Percentiles rank a stretch among this genome's conserved stretches.
phyloP scores from a whole-genome alignment of 2,329 filamentous ascomycete genomes.

The Aspergillus oerlinghausenensis region DNA sequence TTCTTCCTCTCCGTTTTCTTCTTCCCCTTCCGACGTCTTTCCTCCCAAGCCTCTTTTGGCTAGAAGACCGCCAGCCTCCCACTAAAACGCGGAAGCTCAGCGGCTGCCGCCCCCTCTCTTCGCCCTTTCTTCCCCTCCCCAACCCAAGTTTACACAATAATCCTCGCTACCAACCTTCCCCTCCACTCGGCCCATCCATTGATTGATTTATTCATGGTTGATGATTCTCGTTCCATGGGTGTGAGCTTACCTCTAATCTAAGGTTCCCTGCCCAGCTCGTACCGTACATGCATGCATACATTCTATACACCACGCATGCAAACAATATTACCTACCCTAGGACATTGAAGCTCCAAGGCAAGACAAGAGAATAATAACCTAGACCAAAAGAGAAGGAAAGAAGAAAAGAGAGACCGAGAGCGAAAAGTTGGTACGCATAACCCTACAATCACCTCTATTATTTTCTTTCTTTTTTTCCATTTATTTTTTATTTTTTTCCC shows the following conservation, averaged over 20 bases:
- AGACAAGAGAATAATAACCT: neutral
- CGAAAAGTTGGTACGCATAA: slow-evolving; percentile 1
- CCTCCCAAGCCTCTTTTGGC: neutral
- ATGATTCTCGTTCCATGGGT: slow-evolving; percentile 7
- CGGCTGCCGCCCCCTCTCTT: slow-evolving; percentile 5
- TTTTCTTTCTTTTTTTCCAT: neutral
- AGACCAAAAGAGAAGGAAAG: neutral
- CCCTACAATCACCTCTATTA: neutral
- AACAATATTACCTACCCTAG: neutral
- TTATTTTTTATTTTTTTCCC: slow-evolving; percentile 5
- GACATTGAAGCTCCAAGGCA: neutral
- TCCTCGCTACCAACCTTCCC: slow-evolving; percentile 7
- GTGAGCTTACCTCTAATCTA: slow-evolving; percentile 12
- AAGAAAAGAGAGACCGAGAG: neutral
- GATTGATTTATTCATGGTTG: neutral
- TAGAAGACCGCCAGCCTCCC: slow-evolving; percentile 12
- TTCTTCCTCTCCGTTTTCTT: neutral
- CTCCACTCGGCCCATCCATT: slow-evolving; percentile 9
- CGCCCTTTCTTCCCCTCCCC: slow-evolving; percentile 9
- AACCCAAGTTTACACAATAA: slow-evolving; percentile 20
- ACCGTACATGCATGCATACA: neutral
- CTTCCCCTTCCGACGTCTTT: neutral
- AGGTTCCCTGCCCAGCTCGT: slow-evolving; percentile 2
- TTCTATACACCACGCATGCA: neutral
- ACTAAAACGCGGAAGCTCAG: slow-evolving; percentile 21